Base-by-base conservation (phyloP, 768 basidiomycete genomes). In the Phaeolepiota aurea region DNA sequence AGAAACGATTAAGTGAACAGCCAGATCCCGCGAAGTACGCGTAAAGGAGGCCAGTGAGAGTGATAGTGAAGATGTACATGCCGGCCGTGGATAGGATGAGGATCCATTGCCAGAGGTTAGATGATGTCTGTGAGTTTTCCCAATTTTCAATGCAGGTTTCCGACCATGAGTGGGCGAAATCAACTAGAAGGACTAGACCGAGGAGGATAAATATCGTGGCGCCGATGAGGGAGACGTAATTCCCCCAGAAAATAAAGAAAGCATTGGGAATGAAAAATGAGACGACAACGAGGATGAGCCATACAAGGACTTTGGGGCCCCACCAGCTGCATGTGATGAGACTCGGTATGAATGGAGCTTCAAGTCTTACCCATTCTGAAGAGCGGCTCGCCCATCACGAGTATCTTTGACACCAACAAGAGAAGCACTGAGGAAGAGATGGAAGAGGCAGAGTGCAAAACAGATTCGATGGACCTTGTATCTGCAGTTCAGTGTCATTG, bases 241-340 rank as follows among this genome's bases (percentile, higher is more conserved):
- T 91, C 22, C 92, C 93, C 86, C 91, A 98, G 59, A 96, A 88
- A 66, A 98, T 92, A 68, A 98, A 98, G 76, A 93, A 92, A 35
- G 77, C 85, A 59, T 97, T 97, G 0, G 94, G 96, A 53, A 98
- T 94, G 61, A 93, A 82, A 72, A 98, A 99, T 1, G 87, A 83
- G 16, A 85, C 61, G 46, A 72, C 72, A 35, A 91, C 68, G 43
- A 99, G 76, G 46, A 90, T 52, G 23, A 96, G 56, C 89, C 93
- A 99, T 5, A 87, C 67, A 5, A 96, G 71, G 38, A 88, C 80
- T 57, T 99, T 99, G 2, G 92, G 94, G 16, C 96, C 96, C 96
- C 96, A 99, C 92, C 92, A 99, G 20, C 92, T 94, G 12, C 4
- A 23, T 18, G 39, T 32, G 39, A 47, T 42, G 25, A 40, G 5